Conservation (phyloP, 345 rosid genomes). For the Salix koriyanagi region DNA sequence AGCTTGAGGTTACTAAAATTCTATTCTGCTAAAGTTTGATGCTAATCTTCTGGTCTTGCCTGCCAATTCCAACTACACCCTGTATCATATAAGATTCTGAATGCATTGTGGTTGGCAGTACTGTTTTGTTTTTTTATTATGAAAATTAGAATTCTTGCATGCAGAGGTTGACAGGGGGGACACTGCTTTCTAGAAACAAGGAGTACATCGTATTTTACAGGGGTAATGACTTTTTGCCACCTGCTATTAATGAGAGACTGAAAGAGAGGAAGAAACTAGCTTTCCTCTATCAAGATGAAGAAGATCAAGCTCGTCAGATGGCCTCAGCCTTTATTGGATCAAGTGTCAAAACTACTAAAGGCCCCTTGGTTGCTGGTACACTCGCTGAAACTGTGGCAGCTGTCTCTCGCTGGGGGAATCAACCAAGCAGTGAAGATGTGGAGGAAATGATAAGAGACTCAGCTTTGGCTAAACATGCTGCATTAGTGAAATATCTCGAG, state of each 20-base stretch:
- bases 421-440: conserved; percentile 47
- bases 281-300: conserved; percentile 58
- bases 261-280: conserved; percentile 53
- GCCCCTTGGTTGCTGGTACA: conserved; percentile 71
- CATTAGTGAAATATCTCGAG: conserved; percentile 56
- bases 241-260: conserved; percentile 51
- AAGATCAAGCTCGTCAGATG: conserved; percentile 62
- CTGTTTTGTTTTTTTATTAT: conserved; percentile 1
- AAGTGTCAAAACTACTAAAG: conserved; percentile 31
- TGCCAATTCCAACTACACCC: neutral
- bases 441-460: conserved; percentile 62
- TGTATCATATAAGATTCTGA: no score
- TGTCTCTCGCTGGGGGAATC: conserved; percentile 66
- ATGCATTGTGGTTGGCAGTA: no score
- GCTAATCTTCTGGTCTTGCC: no score
- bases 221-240: conserved; percentile 92
- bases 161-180: conserved; percentile 85
- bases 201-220: conserved; percentile 85
- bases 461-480: conserved; percentile 44
- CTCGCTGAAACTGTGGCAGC: conserved; percentile 86
- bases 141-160: conserved; percentile 17
- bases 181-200: conserved; percentile 79
- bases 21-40: neutral
- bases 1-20: neutral
- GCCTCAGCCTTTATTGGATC: conserved; percentile 35